These are phyloP conservation scores for Daldinia vernicosa DNA, from an alignment of 495 filamentous ascomycete genomes.

Conservation along the genomic window DNA sequence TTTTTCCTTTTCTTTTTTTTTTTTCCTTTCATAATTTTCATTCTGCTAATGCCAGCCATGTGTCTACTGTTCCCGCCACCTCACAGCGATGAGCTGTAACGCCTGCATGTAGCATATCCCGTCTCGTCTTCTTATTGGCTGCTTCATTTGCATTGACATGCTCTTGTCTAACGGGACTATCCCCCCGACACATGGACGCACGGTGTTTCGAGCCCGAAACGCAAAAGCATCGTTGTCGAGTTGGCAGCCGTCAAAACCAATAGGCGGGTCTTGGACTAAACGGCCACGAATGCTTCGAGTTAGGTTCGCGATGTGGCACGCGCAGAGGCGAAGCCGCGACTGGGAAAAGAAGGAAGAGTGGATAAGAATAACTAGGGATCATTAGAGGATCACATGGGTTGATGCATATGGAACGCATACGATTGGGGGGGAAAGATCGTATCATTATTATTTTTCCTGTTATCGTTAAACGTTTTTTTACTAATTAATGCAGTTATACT, in stretches of 20 bases:
- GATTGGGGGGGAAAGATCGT: neutral
- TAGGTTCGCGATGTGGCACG: conserved; percentile 15
- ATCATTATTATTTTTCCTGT: neutral
- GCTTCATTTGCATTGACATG: conserved; percentile 19
- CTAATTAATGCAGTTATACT: no score
- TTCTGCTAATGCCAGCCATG: conserved; percentile 15
- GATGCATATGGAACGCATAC: conserved; percentile 1
- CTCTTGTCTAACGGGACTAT: conserved; percentile 13
- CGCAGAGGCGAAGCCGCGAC: conserved; percentile 1
- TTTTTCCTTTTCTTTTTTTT: neutral
- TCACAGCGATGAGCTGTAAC: conserved; percentile 19
- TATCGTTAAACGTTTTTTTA: neutral
- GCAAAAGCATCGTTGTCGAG: conserved; percentile 6
- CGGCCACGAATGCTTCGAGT: conserved; percentile 5
- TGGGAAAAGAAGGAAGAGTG: neutral
- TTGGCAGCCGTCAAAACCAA: conserved; percentile 22
- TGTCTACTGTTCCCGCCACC: conserved; percentile 4
- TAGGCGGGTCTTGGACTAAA: neutral
- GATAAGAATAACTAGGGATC: neutral
- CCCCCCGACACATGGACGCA: conserved; percentile 17
- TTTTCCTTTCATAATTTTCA: neutral
- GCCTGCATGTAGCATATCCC: neutral
- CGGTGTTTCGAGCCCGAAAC: conserved; percentile 14
- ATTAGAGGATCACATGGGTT: conserved; percentile 4
- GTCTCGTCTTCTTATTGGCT: neutral